A percentile compares a stretch with the other conserved stretches of the same genome.
These are phyloP conservation scores for Actinidia chinensis DNA, from an alignment of 179 eudicot species.

Conservation along the genomic window DNA sequence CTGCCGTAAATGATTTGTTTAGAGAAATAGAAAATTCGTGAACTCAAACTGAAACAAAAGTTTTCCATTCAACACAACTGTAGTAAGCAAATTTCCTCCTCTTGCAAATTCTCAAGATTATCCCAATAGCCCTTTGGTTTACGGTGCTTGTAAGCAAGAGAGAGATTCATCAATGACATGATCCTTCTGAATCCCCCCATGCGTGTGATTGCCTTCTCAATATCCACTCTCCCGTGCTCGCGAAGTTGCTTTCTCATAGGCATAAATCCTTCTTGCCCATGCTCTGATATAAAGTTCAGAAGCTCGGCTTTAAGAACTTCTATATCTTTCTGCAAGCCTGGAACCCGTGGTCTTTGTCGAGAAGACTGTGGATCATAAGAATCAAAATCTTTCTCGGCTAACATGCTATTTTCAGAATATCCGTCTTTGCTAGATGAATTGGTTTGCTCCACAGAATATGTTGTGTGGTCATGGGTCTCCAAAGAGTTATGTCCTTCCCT, in stretches of 20 bases:
- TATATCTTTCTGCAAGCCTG: conserved; percentile 82
- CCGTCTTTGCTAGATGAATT: conserved; percentile 25
- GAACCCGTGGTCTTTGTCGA: conserved; percentile 68
- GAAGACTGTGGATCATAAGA: conserved; percentile 35
- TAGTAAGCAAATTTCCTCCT: conserved; percentile 54
- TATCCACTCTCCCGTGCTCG: conserved; percentile 81
- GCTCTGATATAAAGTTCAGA: conserved; percentile 59
- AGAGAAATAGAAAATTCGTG: not conserved
- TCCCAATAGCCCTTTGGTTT: conserved; percentile 99
- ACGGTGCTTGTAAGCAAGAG: conserved; percentile 92
- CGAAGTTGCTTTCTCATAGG: conserved; percentile 98
- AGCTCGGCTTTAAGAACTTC: conserved; percentile 88
- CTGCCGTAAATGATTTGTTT: not conserved
- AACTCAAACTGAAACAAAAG: not conserved
- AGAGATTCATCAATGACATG: conserved; percentile 74
- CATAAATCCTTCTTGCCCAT: conserved; percentile 98
- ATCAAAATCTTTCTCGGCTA: conserved; percentile 19
- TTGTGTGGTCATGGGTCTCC: conserved; percentile 24
- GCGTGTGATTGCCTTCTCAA: conserved; percentile 94
- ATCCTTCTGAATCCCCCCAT: conserved; percentile 95
- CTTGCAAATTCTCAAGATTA: conserved; percentile 79
- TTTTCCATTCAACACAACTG: not conserved
- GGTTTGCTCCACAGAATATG: conserved; percentile 26
- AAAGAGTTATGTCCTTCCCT: conserved; percentile 33
- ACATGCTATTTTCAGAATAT: conserved; percentile 12